A percentile compares a stretch with the other conserved stretches of the same genome.
These are phyloP conservation scores for Fusarium sp. DNA, from an alignment of 2,329 filamentous ascomycete genomes.

Conservation along the genomic window DNA sequence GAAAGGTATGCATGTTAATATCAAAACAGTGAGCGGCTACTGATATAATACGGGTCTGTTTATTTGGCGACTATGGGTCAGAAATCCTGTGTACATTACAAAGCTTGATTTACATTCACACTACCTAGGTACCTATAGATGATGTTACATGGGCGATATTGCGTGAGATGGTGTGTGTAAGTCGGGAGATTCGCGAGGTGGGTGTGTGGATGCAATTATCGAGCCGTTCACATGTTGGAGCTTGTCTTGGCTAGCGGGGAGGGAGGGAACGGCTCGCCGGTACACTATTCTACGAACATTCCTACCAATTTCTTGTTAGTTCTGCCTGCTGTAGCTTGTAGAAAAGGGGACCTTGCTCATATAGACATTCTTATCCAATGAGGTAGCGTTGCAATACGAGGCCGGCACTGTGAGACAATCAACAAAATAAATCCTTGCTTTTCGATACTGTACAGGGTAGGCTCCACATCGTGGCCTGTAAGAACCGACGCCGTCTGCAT, in stretches of 20 bases:
- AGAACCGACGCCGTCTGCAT: constrained; percentile 26
- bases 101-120: neutral
- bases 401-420: neutral
- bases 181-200: neutral
- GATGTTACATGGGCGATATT: neutral
- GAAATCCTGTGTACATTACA: neutral
- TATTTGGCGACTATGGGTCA: neutral
- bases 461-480: neutral
- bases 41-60: constrained; percentile 26
- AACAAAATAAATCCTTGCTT: neutral
- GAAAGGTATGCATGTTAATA: constrained; percentile 74
- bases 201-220: neutral
- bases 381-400: neutral
- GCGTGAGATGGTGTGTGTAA: neutral
- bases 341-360: neutral
- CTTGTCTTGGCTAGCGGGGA: neutral
- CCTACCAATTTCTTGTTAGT: neutral
- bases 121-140: no score
- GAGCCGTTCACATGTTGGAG: neutral
- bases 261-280: neutral
- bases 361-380: neutral
- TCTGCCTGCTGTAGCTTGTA: neutral
- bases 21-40: constrained; percentile 74
- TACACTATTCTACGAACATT: neutral
- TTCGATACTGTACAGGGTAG: constrained; percentile 29